Percentiles rank a stretch among this genome's conserved stretches.
These are phyloP conservation scores for Spirogloea muscicola DNA, from an alignment of 139 green algal species.

Conservation along the genomic window DNA sequence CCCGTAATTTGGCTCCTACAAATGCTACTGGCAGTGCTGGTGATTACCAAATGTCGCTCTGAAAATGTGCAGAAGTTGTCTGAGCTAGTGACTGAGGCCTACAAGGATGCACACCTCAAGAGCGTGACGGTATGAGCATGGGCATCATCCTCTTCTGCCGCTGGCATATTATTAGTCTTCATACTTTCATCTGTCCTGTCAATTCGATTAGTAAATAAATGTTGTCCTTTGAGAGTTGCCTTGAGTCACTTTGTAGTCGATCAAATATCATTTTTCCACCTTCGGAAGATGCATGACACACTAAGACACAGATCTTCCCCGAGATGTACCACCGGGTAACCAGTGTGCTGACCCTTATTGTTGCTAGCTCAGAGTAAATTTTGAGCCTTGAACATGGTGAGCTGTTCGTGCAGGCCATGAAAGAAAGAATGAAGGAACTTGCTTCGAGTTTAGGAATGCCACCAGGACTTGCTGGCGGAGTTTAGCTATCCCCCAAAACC, in stretches of 20 bases:
- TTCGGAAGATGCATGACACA: background rate
- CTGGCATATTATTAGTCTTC: background rate
- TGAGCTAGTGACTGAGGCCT: slow-evolving; percentile 67
- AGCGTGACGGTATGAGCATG: slow-evolving; percentile 43
- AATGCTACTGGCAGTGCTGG: no score
- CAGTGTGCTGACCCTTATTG: no score
- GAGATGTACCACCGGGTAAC: background rate
- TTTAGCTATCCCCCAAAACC: no score
- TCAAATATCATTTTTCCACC: background rate
- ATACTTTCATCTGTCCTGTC: background rate
- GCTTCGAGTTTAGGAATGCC: slow-evolving; percentile 37
- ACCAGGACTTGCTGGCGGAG: no score
- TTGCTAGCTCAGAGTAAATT: no score
- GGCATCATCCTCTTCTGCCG: background rate
- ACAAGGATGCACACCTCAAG: slow-evolving; percentile 85
- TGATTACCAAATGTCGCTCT: no score
- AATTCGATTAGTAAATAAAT: background rate
- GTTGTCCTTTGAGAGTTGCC: background rate
- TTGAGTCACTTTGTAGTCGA: background rate
- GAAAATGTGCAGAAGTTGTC: slow-evolving; percentile 62
- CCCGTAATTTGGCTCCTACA: no score
- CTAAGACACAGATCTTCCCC: background rate
- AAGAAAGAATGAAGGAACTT: slow-evolving; percentile 47
- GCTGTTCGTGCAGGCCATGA: slow-evolving; percentile 45
- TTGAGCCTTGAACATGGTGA: no score